Conservation (phyloP, 2,329 filamentous ascomycete species). For the Emergomyces africanus region DNA sequence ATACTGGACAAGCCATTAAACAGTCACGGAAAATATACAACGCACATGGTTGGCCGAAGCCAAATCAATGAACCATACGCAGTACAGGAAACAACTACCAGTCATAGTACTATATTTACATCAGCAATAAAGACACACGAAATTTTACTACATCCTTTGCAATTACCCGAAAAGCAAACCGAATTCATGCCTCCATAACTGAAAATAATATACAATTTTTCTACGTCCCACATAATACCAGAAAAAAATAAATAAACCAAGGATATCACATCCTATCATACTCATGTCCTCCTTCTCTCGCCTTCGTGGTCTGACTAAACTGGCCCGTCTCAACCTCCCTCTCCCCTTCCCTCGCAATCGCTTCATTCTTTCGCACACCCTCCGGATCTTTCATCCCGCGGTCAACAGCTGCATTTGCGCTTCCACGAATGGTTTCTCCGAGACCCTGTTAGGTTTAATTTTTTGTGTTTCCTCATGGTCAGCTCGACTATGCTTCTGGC, state of each 20-base stretch:
- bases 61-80: no score
- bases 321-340: constrained; percentile 20
- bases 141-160: not conserved
- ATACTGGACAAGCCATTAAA: no score
- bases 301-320: constrained; percentile 14
- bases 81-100: no score
- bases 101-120: no score
- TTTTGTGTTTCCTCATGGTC: not conserved
- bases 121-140: not conserved
- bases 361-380: constrained; percentile 24
- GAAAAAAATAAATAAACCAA: not conserved
- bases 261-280: not conserved
- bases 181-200: not conserved
- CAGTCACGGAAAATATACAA: no score
- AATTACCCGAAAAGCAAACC: not conserved
- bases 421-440: constrained; percentile 30
- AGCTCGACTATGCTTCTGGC: not conserved
- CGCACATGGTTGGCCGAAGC: no score
- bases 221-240: not conserved
- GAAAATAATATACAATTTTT: not conserved
- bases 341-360: constrained; percentile 24
- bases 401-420: constrained; percentile 26
- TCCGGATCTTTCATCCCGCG: constrained; percentile 25
- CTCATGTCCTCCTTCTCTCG: constrained; percentile 9
- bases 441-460: constrained; percentile 26